Conservation (phyloP, 805 yeast species). For the Suhomyces sp. region DNA sequence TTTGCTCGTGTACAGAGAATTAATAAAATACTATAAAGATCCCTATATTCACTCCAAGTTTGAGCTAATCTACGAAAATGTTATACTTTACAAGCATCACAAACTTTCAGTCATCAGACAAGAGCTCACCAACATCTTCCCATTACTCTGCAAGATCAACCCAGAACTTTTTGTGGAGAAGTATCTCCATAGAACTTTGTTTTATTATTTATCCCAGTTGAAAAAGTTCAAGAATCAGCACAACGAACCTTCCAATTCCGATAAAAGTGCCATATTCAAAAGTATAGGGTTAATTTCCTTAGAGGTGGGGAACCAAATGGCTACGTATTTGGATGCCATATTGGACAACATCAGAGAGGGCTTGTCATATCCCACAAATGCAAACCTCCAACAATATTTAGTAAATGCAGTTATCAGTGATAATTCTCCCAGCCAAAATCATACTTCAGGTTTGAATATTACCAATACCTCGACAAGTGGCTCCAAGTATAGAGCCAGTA, state of each 20-base stretch:
- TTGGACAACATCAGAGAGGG: conserved; percentile 82
- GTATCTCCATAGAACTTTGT: conserved; percentile 76
- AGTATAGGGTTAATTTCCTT: conserved; percentile 84
- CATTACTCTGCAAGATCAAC: conserved; percentile 77
- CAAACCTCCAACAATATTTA: conserved; percentile 39
- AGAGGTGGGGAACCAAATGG: conserved; percentile 79
- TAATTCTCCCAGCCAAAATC: conserved; percentile 13
- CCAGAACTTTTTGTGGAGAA: conserved; percentile 72
- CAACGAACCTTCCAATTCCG: conserved; percentile 44
- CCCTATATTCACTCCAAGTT: conserved; percentile 68
- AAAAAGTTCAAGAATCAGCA: conserved; percentile 57
- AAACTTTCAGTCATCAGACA: conserved; percentile 72
- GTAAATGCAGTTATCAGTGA: conserved; percentile 39
- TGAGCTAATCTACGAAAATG: conserved; percentile 73
- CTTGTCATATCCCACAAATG: conserved; percentile 42
- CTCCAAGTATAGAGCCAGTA: conserved; percentile 52
- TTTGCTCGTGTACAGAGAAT: conserved; percentile 75
- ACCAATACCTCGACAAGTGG: conserved; percentile 32
- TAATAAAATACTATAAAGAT: conserved; percentile 66
- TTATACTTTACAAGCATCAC: conserved; percentile 73
- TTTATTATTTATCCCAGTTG: conserved; percentile 74
- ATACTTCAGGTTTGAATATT: conserved; percentile 21
- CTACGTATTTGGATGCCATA: conserved; percentile 86
- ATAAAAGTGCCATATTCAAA: conserved; percentile 69
- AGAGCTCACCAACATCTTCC: conserved; percentile 82